Evolutionary conservation across 148 eudicot genomes (phyloP), one percentile per base, ranked within the genome.

Genomic region (Camellia sinensis): DNA sequence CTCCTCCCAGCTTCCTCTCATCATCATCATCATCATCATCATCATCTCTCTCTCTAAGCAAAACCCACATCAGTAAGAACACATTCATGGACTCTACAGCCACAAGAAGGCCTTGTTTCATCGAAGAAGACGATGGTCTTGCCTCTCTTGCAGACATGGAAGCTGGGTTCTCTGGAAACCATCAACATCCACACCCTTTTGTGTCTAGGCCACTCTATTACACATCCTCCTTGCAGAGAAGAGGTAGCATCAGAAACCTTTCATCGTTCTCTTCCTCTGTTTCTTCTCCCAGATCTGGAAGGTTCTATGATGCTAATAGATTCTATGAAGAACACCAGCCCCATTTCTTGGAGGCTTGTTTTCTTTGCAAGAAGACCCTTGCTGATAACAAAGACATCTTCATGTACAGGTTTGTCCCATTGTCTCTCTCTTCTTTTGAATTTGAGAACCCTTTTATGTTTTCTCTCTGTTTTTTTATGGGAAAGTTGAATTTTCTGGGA

Each of bases 401-500:
- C 80, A 90, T 92, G 96, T 90, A 92, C 91, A 90, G 95, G 95
- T 92, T 71, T 54, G 87, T 86, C 4, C 43, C 45, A 2, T 72
- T 71, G 21, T n/a, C 13, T 52, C 6, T 11, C 37, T 52, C 40
- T 3, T 4, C 6, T 7, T 70, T 12, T 13, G 54, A 50, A 60
- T 73, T 29, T 50, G 71, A 66, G 11, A 13, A 45, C 11, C 11
- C 18, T 13, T 59, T 10, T 14, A 7, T 29, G 37, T 18, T 78
- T 41, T 7, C 67, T 57, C 11, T 15, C 0, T 4, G 37, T 29
- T 29, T 48, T 40, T 15, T 67, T 12, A 71, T 59, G 14, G 29
- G 37, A 29, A 29, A 29, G 37, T 29, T 29, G 37, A 14, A 41
- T 41, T 44, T 14, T 9, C 29, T 46, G 73, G 11, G 37, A 29